Conservation (phyloP, 1,284 basidiomycete genomes). For the Termitomyces sp. region DNA sequence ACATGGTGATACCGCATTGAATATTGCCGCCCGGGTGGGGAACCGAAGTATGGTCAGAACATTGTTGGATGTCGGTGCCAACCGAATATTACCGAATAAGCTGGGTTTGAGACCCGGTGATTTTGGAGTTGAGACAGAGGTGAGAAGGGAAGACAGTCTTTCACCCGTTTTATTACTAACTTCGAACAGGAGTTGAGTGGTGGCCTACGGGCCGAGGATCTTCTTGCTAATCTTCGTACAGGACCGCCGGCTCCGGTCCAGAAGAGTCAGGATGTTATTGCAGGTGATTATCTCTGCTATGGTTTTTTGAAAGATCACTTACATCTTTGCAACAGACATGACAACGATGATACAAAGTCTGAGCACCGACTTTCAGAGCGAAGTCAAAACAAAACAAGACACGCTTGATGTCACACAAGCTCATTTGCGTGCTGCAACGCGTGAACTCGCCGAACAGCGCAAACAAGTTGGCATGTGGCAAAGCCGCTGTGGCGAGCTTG, state of each 20-base stretch:
- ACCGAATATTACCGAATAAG: constrained; percentile 89
- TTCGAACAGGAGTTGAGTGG: constrained; percentile 57
- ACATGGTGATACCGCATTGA: constrained; percentile 94
- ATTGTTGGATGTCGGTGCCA: constrained; percentile 90
- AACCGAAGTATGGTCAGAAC: constrained; percentile 86
- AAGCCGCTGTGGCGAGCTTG: constrained; percentile 65
- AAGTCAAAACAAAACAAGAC: constrained; percentile 86
- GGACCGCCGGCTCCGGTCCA: constrained; percentile 73
- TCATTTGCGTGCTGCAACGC: constrained; percentile 84
- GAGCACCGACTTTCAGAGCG: constrained; percentile 73
- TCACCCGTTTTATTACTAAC: background rate
- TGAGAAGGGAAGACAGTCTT: constrained; percentile 29
- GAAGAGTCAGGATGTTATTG: constrained; percentile 86
- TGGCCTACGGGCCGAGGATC: constrained; percentile 69
- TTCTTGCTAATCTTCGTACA: constrained; percentile 63
- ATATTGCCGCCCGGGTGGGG: constrained; percentile 92
- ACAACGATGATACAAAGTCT: constrained; percentile 78
- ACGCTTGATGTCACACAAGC: constrained; percentile 81
- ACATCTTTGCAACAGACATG: constrained; percentile 55
- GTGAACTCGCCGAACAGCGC: constrained; percentile 85
- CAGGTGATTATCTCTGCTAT: constrained; percentile 44
- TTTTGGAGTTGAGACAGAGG: constrained; percentile 90
- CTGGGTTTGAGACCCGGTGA: constrained; percentile 90
- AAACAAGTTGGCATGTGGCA: constrained; percentile 79
- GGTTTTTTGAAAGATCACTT: background rate